Evolutionary conservation across 1,139 yeast genomes (phyloP), one percentile per base, ranked within the genome.

Genomic region (Scheffersomyces insectosa): DNA sequence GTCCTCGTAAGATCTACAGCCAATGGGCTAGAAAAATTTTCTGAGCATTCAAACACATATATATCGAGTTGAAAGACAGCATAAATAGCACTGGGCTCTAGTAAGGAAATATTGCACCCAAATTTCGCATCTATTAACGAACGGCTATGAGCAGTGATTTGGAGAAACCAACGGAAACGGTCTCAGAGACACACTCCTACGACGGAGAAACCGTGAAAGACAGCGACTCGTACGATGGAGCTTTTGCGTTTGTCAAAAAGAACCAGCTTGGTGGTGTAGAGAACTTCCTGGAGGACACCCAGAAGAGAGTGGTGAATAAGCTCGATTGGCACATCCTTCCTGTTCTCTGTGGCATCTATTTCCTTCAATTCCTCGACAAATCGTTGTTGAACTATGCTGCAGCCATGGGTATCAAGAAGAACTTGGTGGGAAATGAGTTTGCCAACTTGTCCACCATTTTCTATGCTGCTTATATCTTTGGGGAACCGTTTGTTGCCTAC

Each of bases 321-420:
- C 50, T 70, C 15, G 76, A 70, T 46, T 36, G 40, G 14, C 49
- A 60, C 14, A 59, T 70, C 25, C 44, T 73, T 37, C 65, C 76
- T 0, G 39, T 73, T 10, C 49, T 72, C 36, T 68, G 74, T 42
- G 57, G 65, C 10, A 63, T 71, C 41, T 75, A 75, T 50, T 70
- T 74, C 45, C 57, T 74, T 28, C 79, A 73, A 49, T 74, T 68
- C 50, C 55, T 76, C 38, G 80, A 76, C 48, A 75, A 75, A 50
- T 60, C 71, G 5, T 57, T 72, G 7, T 56, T 75, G 33, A 72
- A 72, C 48, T 75, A 73, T 54, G 73, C 81, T 2, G 77, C 79
- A 1, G 79, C 76, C 1, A 75, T 76, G 79, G 82, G 82, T 1
- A 70, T 77, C 40, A 71, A 70, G 51, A 54, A 57, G 6, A 54